A percentile compares a stretch with the other conserved stretches of the same genome.
Conservation (phyloP, 1,139 yeast species). For the Blastobotrys aristatus region DNA sequence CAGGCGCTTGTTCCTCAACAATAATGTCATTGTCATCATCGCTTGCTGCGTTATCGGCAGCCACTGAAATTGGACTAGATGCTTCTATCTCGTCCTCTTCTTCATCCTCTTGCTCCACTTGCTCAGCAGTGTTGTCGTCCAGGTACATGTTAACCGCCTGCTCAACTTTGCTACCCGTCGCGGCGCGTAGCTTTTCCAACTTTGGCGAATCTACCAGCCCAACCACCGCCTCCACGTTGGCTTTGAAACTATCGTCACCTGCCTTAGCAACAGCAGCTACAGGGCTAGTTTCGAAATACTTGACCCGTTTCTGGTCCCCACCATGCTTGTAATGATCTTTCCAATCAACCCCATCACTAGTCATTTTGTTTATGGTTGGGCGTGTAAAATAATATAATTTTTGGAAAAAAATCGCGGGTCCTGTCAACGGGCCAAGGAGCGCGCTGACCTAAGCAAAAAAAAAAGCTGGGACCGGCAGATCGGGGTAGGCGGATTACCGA, state of each 20-base stretch:
- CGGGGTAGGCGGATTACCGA: too few relatives aligned
- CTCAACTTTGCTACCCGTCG: conserved; percentile 25
- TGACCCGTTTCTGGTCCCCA: conserved; percentile 9
- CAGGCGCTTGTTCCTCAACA: conserved; percentile 7
- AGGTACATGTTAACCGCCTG: conserved; percentile 27
- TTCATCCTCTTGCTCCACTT: neutral
- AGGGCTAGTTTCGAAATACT: conserved; percentile 8
- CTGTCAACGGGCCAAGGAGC: too few relatives aligned
- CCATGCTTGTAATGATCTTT: conserved; percentile 10
- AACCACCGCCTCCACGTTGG: conserved; percentile 7
- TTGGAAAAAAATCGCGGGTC: too few relatives aligned
- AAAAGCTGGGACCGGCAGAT: too few relatives aligned
- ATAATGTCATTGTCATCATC: conserved; percentile 7
- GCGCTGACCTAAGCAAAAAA: too few relatives aligned
- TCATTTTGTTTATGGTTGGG: neutral
- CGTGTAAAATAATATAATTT: too few relatives aligned
- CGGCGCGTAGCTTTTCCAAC: conserved; percentile 12
- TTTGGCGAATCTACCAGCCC: conserved; percentile 5
- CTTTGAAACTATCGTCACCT: conserved; percentile 4
- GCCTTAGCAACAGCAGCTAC: too few relatives aligned
- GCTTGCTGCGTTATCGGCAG: neutral
- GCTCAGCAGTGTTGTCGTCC: conserved; percentile 16
- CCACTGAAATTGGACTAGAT: neutral
- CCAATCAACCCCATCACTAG: conserved; percentile 3
- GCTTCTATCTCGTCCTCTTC: conserved; percentile 4